Conservation (phyloP, 306 rosid species). For the Fragaria ananassa region DNA sequence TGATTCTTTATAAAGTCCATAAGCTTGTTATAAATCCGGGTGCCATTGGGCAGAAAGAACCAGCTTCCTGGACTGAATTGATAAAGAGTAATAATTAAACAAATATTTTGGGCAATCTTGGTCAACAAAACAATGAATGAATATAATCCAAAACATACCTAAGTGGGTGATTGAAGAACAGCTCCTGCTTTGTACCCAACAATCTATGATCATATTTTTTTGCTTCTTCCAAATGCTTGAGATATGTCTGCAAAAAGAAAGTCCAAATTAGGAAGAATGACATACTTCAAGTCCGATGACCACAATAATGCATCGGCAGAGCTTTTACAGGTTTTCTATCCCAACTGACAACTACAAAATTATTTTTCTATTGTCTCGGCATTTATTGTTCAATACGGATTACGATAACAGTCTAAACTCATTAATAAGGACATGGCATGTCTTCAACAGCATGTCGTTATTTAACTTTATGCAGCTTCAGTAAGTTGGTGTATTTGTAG, state of each 20-base stretch:
- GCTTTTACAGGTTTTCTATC: not conserved
- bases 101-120: not conserved
- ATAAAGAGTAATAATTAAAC: slow-evolving; percentile 11
- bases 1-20: slow-evolving; percentile 70
- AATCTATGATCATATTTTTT: slow-evolving; percentile 89
- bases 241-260: slow-evolving; percentile 50
- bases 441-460: not conserved
- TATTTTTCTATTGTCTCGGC: not conserved
- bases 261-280: slow-evolving; percentile 13
- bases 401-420: not conserved
- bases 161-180: slow-evolving; percentile 84
- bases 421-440: not conserved
- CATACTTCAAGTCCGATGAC: slow-evolving; percentile 15
- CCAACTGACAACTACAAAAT: not conserved
- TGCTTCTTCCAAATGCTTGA: slow-evolving; percentile 74
- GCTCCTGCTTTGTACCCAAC: slow-evolving; percentile 89
- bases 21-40: slow-evolving; percentile 75
- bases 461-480: not conserved
- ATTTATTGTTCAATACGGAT: not conserved
- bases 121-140: not conserved
- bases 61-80: slow-evolving; percentile 91
- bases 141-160: slow-evolving; percentile 44
- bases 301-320: slow-evolving; percentile 20
- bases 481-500: not conserved
- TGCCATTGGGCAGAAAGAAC: slow-evolving; percentile 92